phyloP scores from a whole-genome alignment of 768 basidiomycete species.

The Hericium coralloides region DNA sequence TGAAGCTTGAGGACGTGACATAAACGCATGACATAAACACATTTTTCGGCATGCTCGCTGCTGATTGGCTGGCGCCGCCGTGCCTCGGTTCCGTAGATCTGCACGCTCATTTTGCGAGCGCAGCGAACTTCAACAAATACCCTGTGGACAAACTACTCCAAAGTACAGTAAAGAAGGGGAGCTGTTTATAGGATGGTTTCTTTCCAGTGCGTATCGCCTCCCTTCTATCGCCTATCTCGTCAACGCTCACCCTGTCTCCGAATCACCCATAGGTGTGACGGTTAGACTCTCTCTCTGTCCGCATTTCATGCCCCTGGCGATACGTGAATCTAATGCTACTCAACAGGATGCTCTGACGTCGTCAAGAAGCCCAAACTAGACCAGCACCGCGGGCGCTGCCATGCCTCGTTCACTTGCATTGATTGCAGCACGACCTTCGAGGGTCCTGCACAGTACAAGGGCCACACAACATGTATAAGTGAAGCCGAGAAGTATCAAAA shows the following conservation, averaged over 20 bases:
- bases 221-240: conserved; percentile 16
- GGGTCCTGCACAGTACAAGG: conserved; percentile 68
- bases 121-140: no score
- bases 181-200: conserved; percentile 8
- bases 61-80: no score
- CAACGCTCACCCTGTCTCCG: not conserved
- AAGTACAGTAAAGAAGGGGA: no score
- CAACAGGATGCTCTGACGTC: conserved; percentile 68
- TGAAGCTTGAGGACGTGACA: no score
- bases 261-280: conserved; percentile 12
- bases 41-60: no score
- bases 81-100: no score
- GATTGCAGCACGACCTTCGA: conserved; percentile 86
- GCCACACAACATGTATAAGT: conserved; percentile 75
- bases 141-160: no score
- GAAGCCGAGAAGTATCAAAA: conserved; percentile 96
- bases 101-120: no score
- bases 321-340: not conserved
- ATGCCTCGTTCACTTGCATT: conserved; percentile 68
- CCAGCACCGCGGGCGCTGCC: conserved; percentile 56
- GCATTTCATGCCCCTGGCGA: not conserved
- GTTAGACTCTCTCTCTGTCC: conserved; percentile 4
- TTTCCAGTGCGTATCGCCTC: conserved; percentile 10
- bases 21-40: no score
- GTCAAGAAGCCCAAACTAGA: conserved; percentile 94